Evolutionary conservation across 2,329 filamentous ascomycete genomes (phyloP).

Genomic region (Leptographium procerum): DNA sequence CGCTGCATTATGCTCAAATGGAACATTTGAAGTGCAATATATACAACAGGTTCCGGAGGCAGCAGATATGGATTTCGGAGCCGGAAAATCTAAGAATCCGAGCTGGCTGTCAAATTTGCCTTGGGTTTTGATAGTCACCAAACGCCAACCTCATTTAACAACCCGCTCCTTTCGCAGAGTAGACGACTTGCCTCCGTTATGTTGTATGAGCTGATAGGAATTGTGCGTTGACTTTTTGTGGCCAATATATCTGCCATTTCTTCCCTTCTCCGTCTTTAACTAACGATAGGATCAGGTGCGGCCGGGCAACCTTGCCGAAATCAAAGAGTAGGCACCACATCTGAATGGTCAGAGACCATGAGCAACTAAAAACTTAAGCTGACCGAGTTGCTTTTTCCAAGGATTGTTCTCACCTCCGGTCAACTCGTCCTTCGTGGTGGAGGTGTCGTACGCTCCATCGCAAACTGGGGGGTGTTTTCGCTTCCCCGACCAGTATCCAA

Average conservation of each 20-base stretch:
- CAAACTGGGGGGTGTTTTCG: slow-evolving; percentile 90
- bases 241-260: neutral
- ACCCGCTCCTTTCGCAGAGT: neutral
- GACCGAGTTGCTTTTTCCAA: slow-evolving; percentile 23
- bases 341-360: neutral
- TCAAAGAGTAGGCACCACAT: slow-evolving; percentile 63
- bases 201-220: slow-evolving; percentile 96
- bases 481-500: slow-evolving; percentile 70
- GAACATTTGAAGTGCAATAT: too few relatives aligned
- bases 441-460: slow-evolving; percentile 83
- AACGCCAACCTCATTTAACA: neutral
- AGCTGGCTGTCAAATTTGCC: neutral
- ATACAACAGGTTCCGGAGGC: too few relatives aligned
- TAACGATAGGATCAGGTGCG: slow-evolving; percentile 55
- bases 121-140: neutral
- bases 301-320: slow-evolving; percentile 77
- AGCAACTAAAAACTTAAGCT: slow-evolving; percentile 1
- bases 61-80: neutral
- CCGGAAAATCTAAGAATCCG: neutral
- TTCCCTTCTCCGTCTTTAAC: neutral
- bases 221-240: slow-evolving; percentile 46
- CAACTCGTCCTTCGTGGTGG: slow-evolving; percentile 69
- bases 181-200: slow-evolving; percentile 37
- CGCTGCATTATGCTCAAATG: too few relatives aligned
- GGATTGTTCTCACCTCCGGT: slow-evolving; percentile 80